Base-by-base conservation (phyloP, 306 rosid genomes). In the Hippophae gyantsensis region DNA sequence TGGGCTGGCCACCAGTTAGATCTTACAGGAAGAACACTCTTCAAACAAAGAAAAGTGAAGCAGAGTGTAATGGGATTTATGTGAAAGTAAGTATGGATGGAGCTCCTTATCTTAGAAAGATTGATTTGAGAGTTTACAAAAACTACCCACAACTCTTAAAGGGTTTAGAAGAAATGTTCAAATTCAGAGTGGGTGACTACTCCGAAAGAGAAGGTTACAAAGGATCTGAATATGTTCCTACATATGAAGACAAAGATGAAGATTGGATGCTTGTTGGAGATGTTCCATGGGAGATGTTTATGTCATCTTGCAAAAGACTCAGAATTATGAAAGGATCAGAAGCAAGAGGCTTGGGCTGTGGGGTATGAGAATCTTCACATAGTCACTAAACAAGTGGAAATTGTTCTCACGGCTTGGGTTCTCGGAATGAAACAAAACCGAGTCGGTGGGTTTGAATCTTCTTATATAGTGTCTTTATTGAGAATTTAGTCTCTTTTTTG, bases 251-350 rank as follows among this genome's bases (percentile, higher is more conserved):
- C 72, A 90, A 82, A 72, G 97, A 90, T 50, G 95, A 89, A 43
- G 97, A 90, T 38, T 90, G 89, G 97, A 90, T 90, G 97, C 81
- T 90, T 32, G 90, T 84, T 65, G 97, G 96, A 77, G 97, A 90
- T 79, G 97, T 90, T 77, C 97, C 92, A 46, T 90, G 95, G 97
- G 84, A 90, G 89, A 87, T 90, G 95, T 90, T 90, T 67, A 76
- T 84, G 76, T 69, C 84, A 62, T 87, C 94, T 8, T 90, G 97
- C 85, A 90, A 84, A 71, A 83, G 87, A 64, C 66, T 90, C 47
- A 87, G 95, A 76, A 87, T 90, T 74, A 87, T 90, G 97, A 90
- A 76, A 78, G 94, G 84, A 49, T 79, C 94, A 52, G 95, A 86
- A 78, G 94, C 94, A 0, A 84, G 81, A 72, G 97, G 97, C 7